phyloP scores from a whole-genome alignment of 768 basidiomycete species.

The Suillus plorans region DNA sequence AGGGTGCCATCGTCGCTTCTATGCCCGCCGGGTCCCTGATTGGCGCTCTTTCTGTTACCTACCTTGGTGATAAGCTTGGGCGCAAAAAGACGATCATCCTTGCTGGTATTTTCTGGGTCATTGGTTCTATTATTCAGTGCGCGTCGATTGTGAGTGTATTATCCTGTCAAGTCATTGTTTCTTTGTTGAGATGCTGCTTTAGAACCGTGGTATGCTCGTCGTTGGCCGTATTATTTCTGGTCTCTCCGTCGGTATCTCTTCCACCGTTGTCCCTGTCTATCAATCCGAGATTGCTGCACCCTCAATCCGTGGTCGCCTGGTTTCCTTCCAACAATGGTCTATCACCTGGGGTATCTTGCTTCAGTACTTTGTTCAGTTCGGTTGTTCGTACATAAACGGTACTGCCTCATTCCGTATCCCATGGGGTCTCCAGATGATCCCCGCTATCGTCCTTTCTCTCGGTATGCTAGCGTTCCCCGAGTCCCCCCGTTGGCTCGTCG shows the following conservation, averaged over 20 bases:
- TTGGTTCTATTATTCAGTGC: conserved; percentile 73
- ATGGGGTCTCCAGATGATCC: conserved; percentile 79
- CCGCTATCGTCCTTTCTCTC: conserved; percentile 63
- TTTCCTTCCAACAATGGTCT: conserved; percentile 78
- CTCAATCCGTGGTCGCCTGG: conserved; percentile 69
- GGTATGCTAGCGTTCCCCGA: conserved; percentile 73
- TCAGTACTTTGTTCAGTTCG: conserved; percentile 76
- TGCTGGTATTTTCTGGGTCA: conserved; percentile 68
- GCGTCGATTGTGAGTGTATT: conserved; percentile 42
- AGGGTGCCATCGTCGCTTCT: conserved; percentile 75
- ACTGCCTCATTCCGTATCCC: conserved; percentile 77
- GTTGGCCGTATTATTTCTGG: conserved; percentile 69
- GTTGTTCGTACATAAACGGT: conserved; percentile 66
- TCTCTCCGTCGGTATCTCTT: conserved; percentile 64
- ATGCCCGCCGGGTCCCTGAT: conserved; percentile 74
- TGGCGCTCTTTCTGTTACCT: conserved; percentile 62
- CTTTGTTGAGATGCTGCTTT: background rate
- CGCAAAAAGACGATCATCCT: conserved; percentile 67
- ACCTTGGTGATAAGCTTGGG: conserved; percentile 64
- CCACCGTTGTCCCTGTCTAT: conserved; percentile 69
- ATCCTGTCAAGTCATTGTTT: background rate
- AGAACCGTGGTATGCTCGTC: conserved; percentile 78
- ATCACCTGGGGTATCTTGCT: conserved; percentile 79
- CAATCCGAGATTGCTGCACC: conserved; percentile 76
- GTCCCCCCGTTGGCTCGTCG: conserved; percentile 71